Conservation (phyloP, 805 yeast genomes). For the Zygoascus biomembranicola region DNA sequence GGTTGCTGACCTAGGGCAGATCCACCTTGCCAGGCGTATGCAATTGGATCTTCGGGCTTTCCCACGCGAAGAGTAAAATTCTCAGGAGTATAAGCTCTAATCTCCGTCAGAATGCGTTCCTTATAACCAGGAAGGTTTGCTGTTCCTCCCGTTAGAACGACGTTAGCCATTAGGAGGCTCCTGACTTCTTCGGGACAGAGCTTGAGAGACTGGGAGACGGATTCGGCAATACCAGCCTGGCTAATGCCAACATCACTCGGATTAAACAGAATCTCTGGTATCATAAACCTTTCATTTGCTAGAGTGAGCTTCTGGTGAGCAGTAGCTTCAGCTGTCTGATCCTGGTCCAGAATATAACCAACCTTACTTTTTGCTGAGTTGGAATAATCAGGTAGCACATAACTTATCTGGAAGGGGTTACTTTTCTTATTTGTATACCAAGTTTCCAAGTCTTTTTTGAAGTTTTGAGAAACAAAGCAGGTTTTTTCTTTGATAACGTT, state of each 20-base stretch:
- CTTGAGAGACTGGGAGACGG: constrained; percentile 59
- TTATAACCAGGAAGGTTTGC: constrained; percentile 61
- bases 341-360: constrained; percentile 46
- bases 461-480: constrained; percentile 59
- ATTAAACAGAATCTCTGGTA: constrained; percentile 80
- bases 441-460: constrained; percentile 37
- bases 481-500: constrained; percentile 79
- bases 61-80: constrained; percentile 24
- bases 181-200: constrained; percentile 60
- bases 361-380: constrained; percentile 45
- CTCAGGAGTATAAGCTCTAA: constrained; percentile 29
- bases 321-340: constrained; percentile 19
- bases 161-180: constrained; percentile 72
- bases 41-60: constrained; percentile 30
- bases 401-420: constrained; percentile 44
- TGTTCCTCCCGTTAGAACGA: constrained; percentile 77
- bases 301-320: constrained; percentile 54
- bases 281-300: constrained; percentile 76
- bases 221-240: constrained; percentile 69
- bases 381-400: constrained; percentile 81
- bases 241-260: constrained; percentile 75
- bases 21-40: constrained; percentile 56
- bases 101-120: constrained; percentile 40
- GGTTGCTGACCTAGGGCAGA: constrained; percentile 32
- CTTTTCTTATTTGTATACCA: constrained; percentile 21